Percentiles rank a stretch among this genome's conserved stretches.
These are phyloP conservation scores for Kuraishia molischiana DNA, from an alignment of 805 yeast genomes.

Conservation along the genomic window DNA sequence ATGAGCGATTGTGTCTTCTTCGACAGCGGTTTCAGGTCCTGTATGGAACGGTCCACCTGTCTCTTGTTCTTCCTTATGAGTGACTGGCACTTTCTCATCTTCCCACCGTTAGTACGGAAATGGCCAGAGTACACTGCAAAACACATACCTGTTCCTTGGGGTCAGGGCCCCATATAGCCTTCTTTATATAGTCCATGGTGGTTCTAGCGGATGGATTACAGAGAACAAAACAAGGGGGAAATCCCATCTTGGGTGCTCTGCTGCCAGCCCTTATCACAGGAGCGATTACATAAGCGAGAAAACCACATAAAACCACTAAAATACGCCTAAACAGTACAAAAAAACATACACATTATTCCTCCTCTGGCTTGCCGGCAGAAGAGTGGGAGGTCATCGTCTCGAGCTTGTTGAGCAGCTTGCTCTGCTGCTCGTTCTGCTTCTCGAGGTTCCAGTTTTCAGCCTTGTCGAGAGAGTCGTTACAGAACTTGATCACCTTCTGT, in stretches of 20 bases:
- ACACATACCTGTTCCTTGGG: conserved; percentile 68
- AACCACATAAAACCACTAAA: too few relatives aligned
- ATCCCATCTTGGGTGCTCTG: too few relatives aligned
- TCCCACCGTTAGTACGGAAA: conserved; percentile 5
- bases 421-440: conserved; percentile 18
- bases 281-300: too few relatives aligned
- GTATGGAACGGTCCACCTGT: conserved; percentile 72
- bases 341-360: too few relatives aligned
- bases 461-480: conserved; percentile 73
- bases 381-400: conserved; percentile 7
- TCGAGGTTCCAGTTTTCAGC: conserved; percentile 70
- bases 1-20: conserved; percentile 73
- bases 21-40: conserved; percentile 46
- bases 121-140: background rate
- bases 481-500: conserved; percentile 68
- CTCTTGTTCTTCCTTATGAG: conserved; percentile 78
- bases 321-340: too few relatives aligned
- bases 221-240: too few relatives aligned
- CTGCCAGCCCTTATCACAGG: too few relatives aligned
- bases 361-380: too few relatives aligned
- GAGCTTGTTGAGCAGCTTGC: conserved; percentile 15
- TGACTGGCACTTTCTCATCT: conserved; percentile 67
- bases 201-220: too few relatives aligned
- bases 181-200: conserved; percentile 82
- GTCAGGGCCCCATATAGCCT: conserved; percentile 93